These are phyloP conservation scores for Colletotrichum tamarilloi DNA, from an alignment of 2,329 filamentous ascomycete species.

Conservation along the genomic window DNA sequence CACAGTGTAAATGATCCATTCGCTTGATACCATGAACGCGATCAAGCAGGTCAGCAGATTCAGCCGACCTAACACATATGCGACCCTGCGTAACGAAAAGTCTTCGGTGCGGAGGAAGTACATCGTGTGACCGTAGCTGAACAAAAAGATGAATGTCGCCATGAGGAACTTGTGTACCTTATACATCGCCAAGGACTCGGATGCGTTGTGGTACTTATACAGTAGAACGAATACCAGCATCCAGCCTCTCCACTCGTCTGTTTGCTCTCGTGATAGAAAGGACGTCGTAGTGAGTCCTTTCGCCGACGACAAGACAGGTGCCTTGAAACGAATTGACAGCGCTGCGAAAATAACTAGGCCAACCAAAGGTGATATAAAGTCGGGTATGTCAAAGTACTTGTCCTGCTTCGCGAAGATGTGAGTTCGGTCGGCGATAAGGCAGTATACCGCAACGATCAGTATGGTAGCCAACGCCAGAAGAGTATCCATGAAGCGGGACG, in stretches of 20 bases:
- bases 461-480: slow-evolving; percentile 43
- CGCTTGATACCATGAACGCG: slow-evolving; percentile 65
- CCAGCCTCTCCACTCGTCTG: slow-evolving; percentile 75
- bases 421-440: slow-evolving; percentile 65
- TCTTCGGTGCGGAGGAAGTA: slow-evolving; percentile 68
- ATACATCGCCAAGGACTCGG: slow-evolving; percentile 62
- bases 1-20: slow-evolving; percentile 65
- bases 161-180: slow-evolving; percentile 65
- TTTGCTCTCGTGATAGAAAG: slow-evolving; percentile 63
- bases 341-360: slow-evolving; percentile 40
- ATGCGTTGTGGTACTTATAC: slow-evolving; percentile 67
- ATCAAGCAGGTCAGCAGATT: slow-evolving; percentile 67
- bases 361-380: slow-evolving; percentile 39
- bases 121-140: slow-evolving; percentile 69
- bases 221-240: slow-evolving; percentile 66
- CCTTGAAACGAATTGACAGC: slow-evolving; percentile 21
- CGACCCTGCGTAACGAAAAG: slow-evolving; percentile 65
- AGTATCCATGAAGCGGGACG: slow-evolving; percentile 34
- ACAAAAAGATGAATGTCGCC: slow-evolving; percentile 71
- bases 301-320: not conserved
- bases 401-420: slow-evolving; percentile 63
- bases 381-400: slow-evolving; percentile 52
- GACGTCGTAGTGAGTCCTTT: slow-evolving; percentile 15
- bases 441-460: slow-evolving; percentile 48
- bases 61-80: slow-evolving; percentile 59